Conservation (phyloP, 225 moss, liverwort and hornwort genomes). For the Polytrichum formosum region DNA sequence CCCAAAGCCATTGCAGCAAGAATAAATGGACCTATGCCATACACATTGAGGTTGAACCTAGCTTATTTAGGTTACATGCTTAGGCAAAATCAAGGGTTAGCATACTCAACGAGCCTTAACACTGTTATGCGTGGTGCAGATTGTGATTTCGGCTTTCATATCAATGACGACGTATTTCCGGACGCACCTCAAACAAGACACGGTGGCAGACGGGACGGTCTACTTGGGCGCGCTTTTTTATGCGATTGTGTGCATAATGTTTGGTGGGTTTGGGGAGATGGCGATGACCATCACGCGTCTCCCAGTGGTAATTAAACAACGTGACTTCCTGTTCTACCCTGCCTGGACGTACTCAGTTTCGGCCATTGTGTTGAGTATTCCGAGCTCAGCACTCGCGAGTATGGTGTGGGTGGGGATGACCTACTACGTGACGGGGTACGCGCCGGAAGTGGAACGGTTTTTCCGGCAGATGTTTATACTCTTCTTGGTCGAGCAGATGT, state of each 20-base stretch:
- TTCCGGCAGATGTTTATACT: constrained; percentile 53
- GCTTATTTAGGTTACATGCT: no score
- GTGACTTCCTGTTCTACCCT: constrained; percentile 78
- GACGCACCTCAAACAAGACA: constrained; percentile 37
- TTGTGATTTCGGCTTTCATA: constrained; percentile 48
- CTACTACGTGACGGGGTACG: constrained; percentile 69
- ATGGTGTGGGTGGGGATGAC: constrained; percentile 48
- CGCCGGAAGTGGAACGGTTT: constrained; percentile 54
- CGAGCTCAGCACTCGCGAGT: constrained; percentile 46
- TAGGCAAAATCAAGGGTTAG: no score
- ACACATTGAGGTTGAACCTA: no score
- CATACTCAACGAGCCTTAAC: no score
- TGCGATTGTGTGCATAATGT: constrained; percentile 60
- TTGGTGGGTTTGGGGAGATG: constrained; percentile 77
- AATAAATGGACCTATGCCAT: no score
- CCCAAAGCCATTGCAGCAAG: no score
- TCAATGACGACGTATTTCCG: constrained; percentile 65
- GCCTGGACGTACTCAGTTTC: constrained; percentile 67
- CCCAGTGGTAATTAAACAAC: constrained; percentile 67
- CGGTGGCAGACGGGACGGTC: constrained; percentile 38
- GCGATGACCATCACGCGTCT: constrained; percentile 56
- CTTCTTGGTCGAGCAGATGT: constrained; percentile 49
- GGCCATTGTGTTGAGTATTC: constrained; percentile 53
- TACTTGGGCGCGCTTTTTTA: constrained; percentile 65
- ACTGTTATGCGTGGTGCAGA: constrained; percentile 34